These are phyloP conservation scores for Salix arbutifolia DNA, from an alignment of 345 rosid genomes.

Conservation along the genomic window DNA sequence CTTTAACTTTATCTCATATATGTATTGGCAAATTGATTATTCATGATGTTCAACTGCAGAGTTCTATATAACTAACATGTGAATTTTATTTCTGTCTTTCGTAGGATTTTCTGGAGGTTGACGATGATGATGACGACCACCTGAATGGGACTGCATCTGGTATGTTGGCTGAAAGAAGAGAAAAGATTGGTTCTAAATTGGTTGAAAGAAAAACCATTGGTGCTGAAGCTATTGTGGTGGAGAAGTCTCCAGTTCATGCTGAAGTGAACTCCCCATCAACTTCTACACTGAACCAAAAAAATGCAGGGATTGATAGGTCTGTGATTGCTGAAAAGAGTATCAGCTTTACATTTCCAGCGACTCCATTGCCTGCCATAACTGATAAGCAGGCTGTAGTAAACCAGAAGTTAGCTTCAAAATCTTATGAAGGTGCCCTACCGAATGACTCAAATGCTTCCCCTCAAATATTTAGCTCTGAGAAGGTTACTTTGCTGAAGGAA, in stretches of 20 bases:
- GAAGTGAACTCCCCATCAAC: slow-evolving; percentile 29
- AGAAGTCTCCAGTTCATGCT: slow-evolving; percentile 29
- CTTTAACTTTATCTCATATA: background rate
- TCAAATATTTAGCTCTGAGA: slow-evolving; percentile 23
- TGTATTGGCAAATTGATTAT: background rate
- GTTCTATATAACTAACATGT: background rate
- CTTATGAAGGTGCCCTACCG: slow-evolving; percentile 20
- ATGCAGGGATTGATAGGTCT: slow-evolving; percentile 33
- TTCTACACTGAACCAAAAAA: slow-evolving; percentile 31
- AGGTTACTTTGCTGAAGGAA: slow-evolving; percentile 31
- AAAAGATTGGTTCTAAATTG: slow-evolving; percentile 27
- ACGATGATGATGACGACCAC: slow-evolving; percentile 47
- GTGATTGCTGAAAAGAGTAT: slow-evolving; percentile 33
- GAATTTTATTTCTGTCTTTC: background rate
- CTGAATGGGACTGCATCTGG: slow-evolving; percentile 27
- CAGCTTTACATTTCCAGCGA: slow-evolving; percentile 20
- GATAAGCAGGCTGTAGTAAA: slow-evolving; percentile 28
- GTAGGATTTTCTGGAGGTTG: slow-evolving; percentile 76
- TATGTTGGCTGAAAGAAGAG: slow-evolving; percentile 27
- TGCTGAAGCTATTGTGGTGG: slow-evolving; percentile 33
- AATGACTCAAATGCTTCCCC: slow-evolving; percentile 25
- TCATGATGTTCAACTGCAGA: background rate
- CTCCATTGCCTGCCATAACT: slow-evolving; percentile 28
- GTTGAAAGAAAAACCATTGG: slow-evolving; percentile 27
- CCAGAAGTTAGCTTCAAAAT: slow-evolving; percentile 27